phyloP scores from a whole-genome alignment of 2,329 filamentous ascomycete genomes.

The Colletotrichum sp. region DNA sequence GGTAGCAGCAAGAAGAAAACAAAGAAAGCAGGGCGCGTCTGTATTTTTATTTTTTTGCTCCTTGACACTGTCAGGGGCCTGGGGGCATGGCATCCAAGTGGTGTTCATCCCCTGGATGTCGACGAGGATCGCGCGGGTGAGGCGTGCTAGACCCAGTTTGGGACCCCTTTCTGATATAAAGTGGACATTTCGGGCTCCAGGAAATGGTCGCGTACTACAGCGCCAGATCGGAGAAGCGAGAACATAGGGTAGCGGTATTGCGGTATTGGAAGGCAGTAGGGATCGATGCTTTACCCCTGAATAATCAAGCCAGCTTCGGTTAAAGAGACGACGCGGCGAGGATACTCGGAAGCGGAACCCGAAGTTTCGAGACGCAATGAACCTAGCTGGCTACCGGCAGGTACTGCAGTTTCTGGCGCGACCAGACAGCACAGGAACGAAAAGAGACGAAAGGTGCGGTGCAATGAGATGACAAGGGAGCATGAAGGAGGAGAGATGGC shows the following conservation, averaged over 20 bases:
- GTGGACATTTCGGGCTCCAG: slow-evolving; percentile 18
- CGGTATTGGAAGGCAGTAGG: background rate
- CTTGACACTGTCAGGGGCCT: slow-evolving; percentile 51
- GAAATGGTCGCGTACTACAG: slow-evolving; percentile 16
- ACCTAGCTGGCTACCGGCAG: slow-evolving; percentile 3
- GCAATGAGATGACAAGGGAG: slow-evolving; percentile 19
- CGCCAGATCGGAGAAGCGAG: slow-evolving; percentile 21
- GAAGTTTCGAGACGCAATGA: slow-evolving; percentile 35
- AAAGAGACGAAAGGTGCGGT: slow-evolving; percentile 8
- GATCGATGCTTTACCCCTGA: slow-evolving; percentile 30
- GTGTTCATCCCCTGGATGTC: slow-evolving; percentile 42
- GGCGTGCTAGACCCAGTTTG: slow-evolving; percentile 49
- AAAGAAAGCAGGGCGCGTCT: slow-evolving; percentile 47
- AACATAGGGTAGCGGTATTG: background rate
- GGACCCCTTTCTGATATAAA: slow-evolving; percentile 23
- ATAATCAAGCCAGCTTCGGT: slow-evolving; percentile 33
- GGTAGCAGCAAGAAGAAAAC: slow-evolving; percentile 34
- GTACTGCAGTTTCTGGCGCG: background rate
- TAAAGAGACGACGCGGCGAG: slow-evolving; percentile 18
- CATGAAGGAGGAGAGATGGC: slow-evolving; percentile 20
- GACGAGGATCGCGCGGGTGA: slow-evolving; percentile 54
- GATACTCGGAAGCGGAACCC: slow-evolving; percentile 37
- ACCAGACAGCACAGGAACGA: slow-evolving; percentile 2
- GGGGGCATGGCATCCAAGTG: slow-evolving; percentile 35
- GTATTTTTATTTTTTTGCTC: slow-evolving; percentile 52